Base-by-base conservation (phyloP, 2,329 filamentous ascomycete species). In the Lachnellula occidentalis region DNA sequence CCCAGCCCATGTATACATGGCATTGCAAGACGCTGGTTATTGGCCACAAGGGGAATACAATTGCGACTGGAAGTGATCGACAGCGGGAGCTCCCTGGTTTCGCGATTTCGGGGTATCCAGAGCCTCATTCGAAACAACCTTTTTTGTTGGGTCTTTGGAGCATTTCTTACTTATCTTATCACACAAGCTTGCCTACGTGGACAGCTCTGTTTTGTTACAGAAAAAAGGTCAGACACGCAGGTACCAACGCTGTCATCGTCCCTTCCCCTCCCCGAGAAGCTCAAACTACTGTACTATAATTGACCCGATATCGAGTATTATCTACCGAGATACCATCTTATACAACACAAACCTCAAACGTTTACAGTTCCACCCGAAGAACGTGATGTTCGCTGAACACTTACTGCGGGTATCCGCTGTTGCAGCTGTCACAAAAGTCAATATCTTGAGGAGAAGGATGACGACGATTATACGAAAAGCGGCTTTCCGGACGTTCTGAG, bases 331-430 rank as follows among this genome's bases (percentile, higher is more conserved):
- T 46, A 41, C 36, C 43, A 17, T 24, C 43, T 47, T 34, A 42
- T 27, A 49, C 48, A 45, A 56, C 54, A 58, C 54, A 57, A 47
- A 57, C 50, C 24, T 54, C 50, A 59, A 59, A 59, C 58, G 50
- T 51, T 52, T 50, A 17, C 37, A 55, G 58, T 55, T 41, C 34
- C 57, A 56, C 47, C 45, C 24, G 45, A 43, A 46, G 11, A 46
- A 17, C 24, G 22, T n/a, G 22, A 27, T 2, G 12, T 31, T 8
- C 17, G 21, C 14, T n/a, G 8, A n/a, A 31, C 8, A 31, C 1
- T 31, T 31, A 31, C 41, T 43, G 41, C 17, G 19, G 41, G 21
- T 43, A 14, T 7, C 41, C 41, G 41, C 12, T 24, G n/a, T 21
- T 19, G 19, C 41, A 43, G 41, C 41, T 43, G 41, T 43, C 41